Conservation (phyloP, 2,329 filamentous ascomycete genomes). For the Myrmaecium sp. region DNA sequence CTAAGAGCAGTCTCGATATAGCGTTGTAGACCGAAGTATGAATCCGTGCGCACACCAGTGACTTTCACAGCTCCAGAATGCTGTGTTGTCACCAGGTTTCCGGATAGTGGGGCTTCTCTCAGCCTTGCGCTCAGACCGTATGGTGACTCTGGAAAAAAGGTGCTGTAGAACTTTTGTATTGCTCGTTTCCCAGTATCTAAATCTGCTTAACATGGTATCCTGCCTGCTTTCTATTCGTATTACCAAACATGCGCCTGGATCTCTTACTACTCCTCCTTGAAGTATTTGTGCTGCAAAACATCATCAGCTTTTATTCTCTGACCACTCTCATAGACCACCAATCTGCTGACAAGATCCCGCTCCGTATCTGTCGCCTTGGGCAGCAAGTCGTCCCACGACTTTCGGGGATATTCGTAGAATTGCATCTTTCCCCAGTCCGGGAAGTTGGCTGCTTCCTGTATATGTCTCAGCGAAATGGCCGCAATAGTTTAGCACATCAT, state of each 20-base stretch:
- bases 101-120: too few relatives aligned
- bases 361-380: constrained; percentile 40
- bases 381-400: constrained; percentile 54
- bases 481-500: too few relatives aligned
- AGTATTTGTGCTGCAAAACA: constrained; percentile 3
- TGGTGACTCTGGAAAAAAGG: too few relatives aligned
- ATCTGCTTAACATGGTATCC: neutral
- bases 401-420: constrained; percentile 57
- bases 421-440: constrained; percentile 77
- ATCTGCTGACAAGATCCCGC: constrained; percentile 44
- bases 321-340: constrained; percentile 59
- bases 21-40: too few relatives aligned
- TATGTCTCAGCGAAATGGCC: constrained; percentile 3
- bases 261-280: constrained; percentile 15
- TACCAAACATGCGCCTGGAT: too few relatives aligned
- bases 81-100: too few relatives aligned
- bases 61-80: too few relatives aligned
- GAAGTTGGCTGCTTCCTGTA: constrained; percentile 45
- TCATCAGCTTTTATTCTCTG: constrained; percentile 49
- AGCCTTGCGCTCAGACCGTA: too few relatives aligned
- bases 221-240: constrained; percentile 1
- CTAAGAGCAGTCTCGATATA: too few relatives aligned
- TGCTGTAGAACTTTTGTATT: too few relatives aligned
- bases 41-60: too few relatives aligned
- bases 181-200: neutral